Percentiles rank a stretch among this genome's conserved stretches.
phyloP scores from a whole-genome alignment of 345 rosid species.

The Brassica napus region Da-Ae NC_063436.1:3438001-3438500 shows the following conservation, averaged over 20 bases:
- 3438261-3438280: conserved; percentile 5
- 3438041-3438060: conserved; percentile 52
- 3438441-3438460: neutral
- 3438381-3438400: neutral
- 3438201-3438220: neutral
- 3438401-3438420: neutral
- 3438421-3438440: neutral
- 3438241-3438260: neutral
- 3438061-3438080: conserved; percentile 52
- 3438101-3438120: conserved; percentile 49
- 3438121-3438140: conserved; percentile 38
- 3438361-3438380: neutral
- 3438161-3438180: conserved; percentile 17
- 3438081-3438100: conserved; percentile 56
- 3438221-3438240: neutral
- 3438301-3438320: neutral
- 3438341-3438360: neutral
- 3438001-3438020: conserved; percentile 46
- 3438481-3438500: neutral
- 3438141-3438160: conserved; percentile 24
- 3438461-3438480: neutral
- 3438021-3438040: conserved; percentile 49
- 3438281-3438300: conserved; percentile 9
- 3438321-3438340: neutral
- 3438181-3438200: neutral